These are phyloP conservation scores for Kwoniella botswanensis DNA, from an alignment of 768 basidiomycete species.

Conservation along the genomic window DNA sequence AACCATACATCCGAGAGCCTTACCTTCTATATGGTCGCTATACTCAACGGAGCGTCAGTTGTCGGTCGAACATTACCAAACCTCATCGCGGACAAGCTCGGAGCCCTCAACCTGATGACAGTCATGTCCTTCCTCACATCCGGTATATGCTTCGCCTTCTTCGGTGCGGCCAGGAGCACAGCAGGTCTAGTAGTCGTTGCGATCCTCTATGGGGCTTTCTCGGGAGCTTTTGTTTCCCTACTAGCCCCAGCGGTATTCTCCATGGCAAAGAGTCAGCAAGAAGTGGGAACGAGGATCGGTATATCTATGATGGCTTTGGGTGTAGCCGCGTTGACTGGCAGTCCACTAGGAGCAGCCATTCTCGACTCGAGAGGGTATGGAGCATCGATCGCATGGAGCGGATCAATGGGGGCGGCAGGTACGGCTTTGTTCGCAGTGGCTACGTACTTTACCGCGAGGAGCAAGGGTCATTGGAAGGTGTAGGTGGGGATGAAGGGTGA, in stretches of 20 bases:
- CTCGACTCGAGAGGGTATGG: slow-evolving; percentile 29
- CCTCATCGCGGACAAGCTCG: slow-evolving; percentile 22
- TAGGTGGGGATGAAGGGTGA: not conserved
- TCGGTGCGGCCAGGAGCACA: slow-evolving; percentile 20
- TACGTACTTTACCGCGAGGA: slow-evolving; percentile 3
- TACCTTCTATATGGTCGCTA: slow-evolving; percentile 20
- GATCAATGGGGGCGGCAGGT: slow-evolving; percentile 14
- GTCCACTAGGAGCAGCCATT: slow-evolving; percentile 45
- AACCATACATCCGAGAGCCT: slow-evolving; percentile 12
- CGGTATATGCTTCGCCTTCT: slow-evolving; percentile 38
- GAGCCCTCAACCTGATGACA: slow-evolving; percentile 20
- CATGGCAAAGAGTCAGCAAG: slow-evolving; percentile 35
- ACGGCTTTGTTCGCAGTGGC: slow-evolving; percentile 6
- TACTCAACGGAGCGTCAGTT: slow-evolving; percentile 25
- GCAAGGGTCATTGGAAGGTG: slow-evolving; percentile 20
- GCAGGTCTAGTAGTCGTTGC: slow-evolving; percentile 40
- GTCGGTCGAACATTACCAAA: slow-evolving; percentile 23
- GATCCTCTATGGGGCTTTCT: slow-evolving; percentile 40
- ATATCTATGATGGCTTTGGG: slow-evolving; percentile 44
- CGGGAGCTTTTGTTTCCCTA: slow-evolving; percentile 37
- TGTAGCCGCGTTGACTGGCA: slow-evolving; percentile 37
- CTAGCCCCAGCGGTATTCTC: slow-evolving; percentile 34
- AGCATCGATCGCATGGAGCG: slow-evolving; percentile 17
- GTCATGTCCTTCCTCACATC: slow-evolving; percentile 20
- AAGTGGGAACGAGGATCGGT: slow-evolving; percentile 45